Evolutionary conservation across 768 basidiomycete genomes (phyloP), one percentile per base, ranked within the genome.

Genomic region (Hygrophoropsis aurantiaca): DNA sequence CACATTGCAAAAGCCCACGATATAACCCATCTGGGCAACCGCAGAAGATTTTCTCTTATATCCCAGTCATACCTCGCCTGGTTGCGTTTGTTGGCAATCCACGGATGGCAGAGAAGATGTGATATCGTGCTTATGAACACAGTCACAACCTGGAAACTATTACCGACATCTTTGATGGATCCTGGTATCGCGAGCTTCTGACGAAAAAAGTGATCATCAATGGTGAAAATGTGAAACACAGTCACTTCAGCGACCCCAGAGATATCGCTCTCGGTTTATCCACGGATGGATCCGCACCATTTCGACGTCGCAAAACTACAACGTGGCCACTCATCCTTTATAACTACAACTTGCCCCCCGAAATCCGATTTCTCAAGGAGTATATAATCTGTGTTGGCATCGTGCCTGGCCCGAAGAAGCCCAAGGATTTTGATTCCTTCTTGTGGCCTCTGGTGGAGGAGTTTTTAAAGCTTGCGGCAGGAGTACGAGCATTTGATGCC

Each of bases 221-320:
- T 40, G 65, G 59, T 2, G 36, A 61, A 3, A 36, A 34, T 6
- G 51, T 57, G 0, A 26, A 32, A 0, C 57, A 70, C 48, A 51
- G 43, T 1, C 71, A 61, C 54, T 80, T 81, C 44, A 54, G 57
- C 0, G 64, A 65, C 26, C 25, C 38, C 1, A 57, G 60, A 2
- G 74, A 80, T 44, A 59, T 80, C 24, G 74, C 75, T 0, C 61
- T 79, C 7, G 69, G 65, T 0, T 45, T 77, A 3, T 69, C 69
- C 1, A 63, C 65, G 0, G 75, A 80, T 56, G 70, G 77, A 1
- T 75, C n/a, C n/a, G n/a, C n/a, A n/a, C n/a, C n/a, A n/a, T n/a
- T n/a, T 52, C 66, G 69, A 20, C 52, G 58, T 3, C 58, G 65
- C 0, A 62, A 61, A 8, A 47, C 57, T 4, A 73, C 74, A 0